Base-by-base conservation (phyloP, 2,329 filamentous ascomycete species). In the Drechslerella stenobrocha region DNA sequence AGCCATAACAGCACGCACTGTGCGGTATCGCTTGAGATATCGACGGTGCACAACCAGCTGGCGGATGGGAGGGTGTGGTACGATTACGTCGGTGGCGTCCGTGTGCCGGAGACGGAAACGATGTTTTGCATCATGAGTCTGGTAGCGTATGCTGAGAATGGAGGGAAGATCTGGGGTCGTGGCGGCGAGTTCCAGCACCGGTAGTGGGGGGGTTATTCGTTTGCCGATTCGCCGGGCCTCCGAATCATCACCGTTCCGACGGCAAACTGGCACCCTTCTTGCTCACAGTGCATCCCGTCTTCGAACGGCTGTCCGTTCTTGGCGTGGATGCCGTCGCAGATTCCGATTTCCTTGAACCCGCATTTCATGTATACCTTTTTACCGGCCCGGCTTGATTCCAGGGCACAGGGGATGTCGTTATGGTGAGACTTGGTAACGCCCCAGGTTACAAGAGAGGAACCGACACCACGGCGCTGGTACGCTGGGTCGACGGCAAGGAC, bases 1-100 rank as follows among this genome's bases (percentile, higher is more conserved):
- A 59, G 58, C 42, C 55, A 67, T 51, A 67, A 67, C 37, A 60
- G 55, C 35, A 45, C 55, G 20, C 63, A 67, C 56, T 67, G 63
- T 24, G 63, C 55, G 1, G 63, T 67, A 32, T 55, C 55, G 3
- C 56, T 67, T 44, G 63, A 60, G 37, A 47, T 67, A 45, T 23
- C 45, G 22, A 40, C 35, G 7, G 55, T 59, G 0, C 42, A 24
- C 2, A 56, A 67, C 13, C 55, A 67, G 34, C 55, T 67, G 3
- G 55, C 50, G 11, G 63, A 67, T 35, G 63, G 55, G 22, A 44
- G 35, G 18, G 63, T 67, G 8, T 67, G 50, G 50, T 67, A 67
- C 37, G 63, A 60, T 44, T 40, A 53, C 45, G 35, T 52, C 6
- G 63, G 55, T 26, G 55, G 55, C n/a, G 59, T 26, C 11, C 48